Evolutionary conservation across 768 basidiomycete genomes (phyloP).

Genomic region (Leccinellum luteum): DNA sequence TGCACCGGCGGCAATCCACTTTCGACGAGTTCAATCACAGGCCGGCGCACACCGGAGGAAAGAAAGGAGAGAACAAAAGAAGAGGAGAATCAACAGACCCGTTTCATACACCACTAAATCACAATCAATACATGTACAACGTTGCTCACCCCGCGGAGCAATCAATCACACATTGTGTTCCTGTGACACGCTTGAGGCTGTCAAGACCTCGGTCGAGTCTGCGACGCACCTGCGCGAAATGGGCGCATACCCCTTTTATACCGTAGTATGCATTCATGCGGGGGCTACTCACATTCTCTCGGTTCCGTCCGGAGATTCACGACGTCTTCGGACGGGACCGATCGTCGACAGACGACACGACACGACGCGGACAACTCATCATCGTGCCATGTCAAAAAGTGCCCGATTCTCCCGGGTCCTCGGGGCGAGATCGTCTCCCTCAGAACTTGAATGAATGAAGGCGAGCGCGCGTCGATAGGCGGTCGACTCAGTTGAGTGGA

Average conservation of each 20-base stretch:
- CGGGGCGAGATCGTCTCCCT: background rate
- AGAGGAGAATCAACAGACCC: slow-evolving; percentile 71
- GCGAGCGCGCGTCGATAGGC: background rate
- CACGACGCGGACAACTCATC: slow-evolving; percentile 35
- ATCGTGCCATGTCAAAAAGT: slow-evolving; percentile 51
- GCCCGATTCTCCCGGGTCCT: slow-evolving; percentile 42
- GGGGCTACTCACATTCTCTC: slow-evolving; percentile 72
- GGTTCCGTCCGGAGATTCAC: slow-evolving; percentile 67
- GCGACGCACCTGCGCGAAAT: background rate
- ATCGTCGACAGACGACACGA: background rate
- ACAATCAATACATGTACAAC: slow-evolving; percentile 51
- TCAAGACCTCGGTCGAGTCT: slow-evolving; percentile 1
- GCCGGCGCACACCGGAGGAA: background rate
- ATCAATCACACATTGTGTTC: slow-evolving; percentile 78
- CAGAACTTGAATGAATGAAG: background rate
- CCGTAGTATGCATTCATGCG: background rate
- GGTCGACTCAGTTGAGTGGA: slow-evolving; percentile 6
- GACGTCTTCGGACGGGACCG: background rate
- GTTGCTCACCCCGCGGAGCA: slow-evolving; percentile 90
- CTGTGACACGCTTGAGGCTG: slow-evolving; percentile 35
- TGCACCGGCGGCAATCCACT: background rate
- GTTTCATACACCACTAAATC: slow-evolving; percentile 78
- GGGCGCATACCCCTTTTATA: background rate
- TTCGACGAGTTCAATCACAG: background rate
- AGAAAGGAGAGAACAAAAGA: background rate